Base-by-base conservation (phyloP, 164 flowering plant genomes). In the Umbellularia californica region DNA sequence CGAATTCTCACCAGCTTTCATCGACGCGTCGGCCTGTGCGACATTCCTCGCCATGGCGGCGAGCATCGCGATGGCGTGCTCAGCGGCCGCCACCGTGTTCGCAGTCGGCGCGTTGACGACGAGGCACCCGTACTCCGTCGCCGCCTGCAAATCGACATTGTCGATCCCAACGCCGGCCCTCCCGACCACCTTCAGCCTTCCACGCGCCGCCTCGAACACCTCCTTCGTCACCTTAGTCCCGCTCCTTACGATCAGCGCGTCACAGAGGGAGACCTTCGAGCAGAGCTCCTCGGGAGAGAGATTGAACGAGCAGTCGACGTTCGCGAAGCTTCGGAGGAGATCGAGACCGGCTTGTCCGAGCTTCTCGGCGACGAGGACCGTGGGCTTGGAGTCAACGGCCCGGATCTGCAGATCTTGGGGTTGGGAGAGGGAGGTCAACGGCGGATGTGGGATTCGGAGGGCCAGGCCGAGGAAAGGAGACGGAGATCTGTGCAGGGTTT, bases 31-130 rank as follows among this genome's bases (percentile, higher is more conserved):
- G 41, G 97, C 85, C 81, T 90, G 99, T 17, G 97, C 87, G 23
- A 95, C 90, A 69, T 95, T 93, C 19, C 97, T 65, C 0, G 97
- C 97, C 99, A 95, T 91, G 58, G 90, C 77, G 3, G 90, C 79
- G 7, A 95, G 81, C 75, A 95, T 80, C 11, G 99, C 97, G 55
- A 95, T 92, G n/a, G 91, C 96, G 62, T 95, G 99, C 81, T 95
- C 99, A 0, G 98, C 98, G 0, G 98, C 98, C 0, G 99, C 98
- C 4, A 95, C 81, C 15, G 99, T 95, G 74, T 95, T 95, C 2
- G 98, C 99, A 3, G 97, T 93, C 9, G 97, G 99, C 3, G 97
- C 99, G 78, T 93, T 95, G 3, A 95, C 99, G 7, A 95, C 98
- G 11, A 95, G 81, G 60, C 97, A 89, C 0, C 99, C 99, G 62